phyloP scores from a whole-genome alignment of 2,329 filamentous ascomycete species.

The Clonostachys chloroleuca region DNA sequence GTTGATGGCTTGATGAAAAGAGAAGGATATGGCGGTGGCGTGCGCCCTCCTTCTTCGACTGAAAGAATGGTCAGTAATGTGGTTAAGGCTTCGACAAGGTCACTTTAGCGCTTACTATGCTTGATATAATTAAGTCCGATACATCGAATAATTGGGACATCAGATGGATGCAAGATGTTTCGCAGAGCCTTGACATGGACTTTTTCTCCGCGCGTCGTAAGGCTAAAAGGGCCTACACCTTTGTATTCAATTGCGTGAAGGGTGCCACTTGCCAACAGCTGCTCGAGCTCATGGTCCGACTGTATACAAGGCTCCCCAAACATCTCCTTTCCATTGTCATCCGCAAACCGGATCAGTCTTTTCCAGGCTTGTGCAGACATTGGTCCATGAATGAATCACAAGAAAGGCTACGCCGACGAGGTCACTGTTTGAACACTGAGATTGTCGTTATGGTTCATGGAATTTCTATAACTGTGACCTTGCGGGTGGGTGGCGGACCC shows the following conservation, averaged over 20 bases:
- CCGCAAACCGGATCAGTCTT: slow-evolving; percentile 25
- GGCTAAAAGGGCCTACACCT: slow-evolving; percentile 14
- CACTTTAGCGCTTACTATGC: slow-evolving; percentile 16
- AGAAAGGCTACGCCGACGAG: no score
- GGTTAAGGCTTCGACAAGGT: no score
- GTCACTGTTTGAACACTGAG: no score
- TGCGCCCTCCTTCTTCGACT: slow-evolving; percentile 50
- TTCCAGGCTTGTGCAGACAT: slow-evolving; percentile 10
- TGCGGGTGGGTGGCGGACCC: no score
- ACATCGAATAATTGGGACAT: slow-evolving; percentile 27
- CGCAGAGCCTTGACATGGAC: slow-evolving; percentile 19
- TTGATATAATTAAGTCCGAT: slow-evolving; percentile 29
- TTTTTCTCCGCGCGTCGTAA: slow-evolving; percentile 15
- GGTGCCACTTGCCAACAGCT: slow-evolving; percentile 12
- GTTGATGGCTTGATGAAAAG: slow-evolving; percentile 46
- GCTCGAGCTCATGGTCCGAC: slow-evolving; percentile 16
- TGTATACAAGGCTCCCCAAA: slow-evolving; percentile 24
- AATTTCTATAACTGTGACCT: no score
- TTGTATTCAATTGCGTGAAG: slow-evolving; percentile 21
- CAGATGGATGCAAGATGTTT: slow-evolving; percentile 18
- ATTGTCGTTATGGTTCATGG: no score
- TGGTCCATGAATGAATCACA: no score
- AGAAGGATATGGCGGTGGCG: slow-evolving; percentile 40
- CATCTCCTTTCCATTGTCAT: slow-evolving; percentile 20
- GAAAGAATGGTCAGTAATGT: background rate